These are phyloP conservation scores for Lolium rigidum DNA, from an alignment of 176 grass and related monocot genomes.

Conservation along the genomic window DNA sequence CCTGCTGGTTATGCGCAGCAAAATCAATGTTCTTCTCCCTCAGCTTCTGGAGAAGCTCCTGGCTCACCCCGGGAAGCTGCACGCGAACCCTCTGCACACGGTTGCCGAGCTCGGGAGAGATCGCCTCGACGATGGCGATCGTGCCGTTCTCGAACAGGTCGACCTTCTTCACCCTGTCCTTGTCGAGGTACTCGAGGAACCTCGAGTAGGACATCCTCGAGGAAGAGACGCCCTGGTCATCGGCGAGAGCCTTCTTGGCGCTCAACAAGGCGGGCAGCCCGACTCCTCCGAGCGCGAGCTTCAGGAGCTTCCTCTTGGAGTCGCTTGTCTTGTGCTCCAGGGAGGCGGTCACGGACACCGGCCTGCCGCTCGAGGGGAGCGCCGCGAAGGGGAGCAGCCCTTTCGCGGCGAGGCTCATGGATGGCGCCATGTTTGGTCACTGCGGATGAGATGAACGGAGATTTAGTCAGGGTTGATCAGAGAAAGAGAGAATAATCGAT, in stretches of 20 bases:
- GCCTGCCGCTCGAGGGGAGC: constrained; percentile 58
- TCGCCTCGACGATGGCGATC: constrained; percentile 88
- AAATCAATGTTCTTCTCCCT: constrained; percentile 98
- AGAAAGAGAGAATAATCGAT: not conserved
- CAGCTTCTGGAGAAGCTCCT: constrained; percentile 96
- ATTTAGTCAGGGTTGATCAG: not conserved
- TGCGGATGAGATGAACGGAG: not conserved
- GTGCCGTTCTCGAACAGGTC: constrained; percentile 97
- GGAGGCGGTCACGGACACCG: constrained; percentile 64
- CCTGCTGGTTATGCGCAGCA: constrained; percentile 88
- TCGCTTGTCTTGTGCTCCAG: constrained; percentile 65
- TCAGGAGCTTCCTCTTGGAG: constrained; percentile 81
- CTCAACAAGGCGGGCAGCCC: constrained; percentile 64
- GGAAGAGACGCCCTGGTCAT: constrained; percentile 90
- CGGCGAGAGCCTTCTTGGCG: constrained; percentile 72
- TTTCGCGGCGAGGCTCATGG: constrained; percentile 64
- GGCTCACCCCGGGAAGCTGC: constrained; percentile 90
- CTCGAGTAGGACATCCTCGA: constrained; percentile 98
- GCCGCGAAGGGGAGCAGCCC: constrained; percentile 45
- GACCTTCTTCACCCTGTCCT: constrained; percentile 93
- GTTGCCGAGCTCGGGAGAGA: constrained; percentile 94
- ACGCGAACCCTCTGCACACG: constrained; percentile 91
- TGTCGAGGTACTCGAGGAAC: constrained; percentile 97
- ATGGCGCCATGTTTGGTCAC: constrained; percentile 70
- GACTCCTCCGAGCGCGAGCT: constrained; percentile 78